phyloP scores from a whole-genome alignment of 495 filamentous ascomycete species.

The Xylaria cubensis region DNA sequence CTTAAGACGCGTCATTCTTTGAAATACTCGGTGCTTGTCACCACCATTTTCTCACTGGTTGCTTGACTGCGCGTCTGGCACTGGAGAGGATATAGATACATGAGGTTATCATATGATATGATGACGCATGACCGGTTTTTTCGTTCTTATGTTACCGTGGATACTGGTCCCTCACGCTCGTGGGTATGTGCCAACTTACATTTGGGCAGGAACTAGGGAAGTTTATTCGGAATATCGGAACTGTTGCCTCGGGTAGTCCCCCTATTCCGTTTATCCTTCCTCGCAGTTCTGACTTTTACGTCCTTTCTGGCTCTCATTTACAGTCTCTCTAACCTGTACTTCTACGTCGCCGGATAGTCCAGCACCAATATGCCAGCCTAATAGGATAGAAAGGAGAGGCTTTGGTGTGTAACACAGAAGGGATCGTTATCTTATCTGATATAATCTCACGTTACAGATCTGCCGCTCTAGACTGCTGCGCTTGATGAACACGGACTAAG shows the following conservation, averaged over 20 bases:
- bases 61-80: slow-evolving; percentile 47
- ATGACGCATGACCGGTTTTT: neutral
- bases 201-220: neutral
- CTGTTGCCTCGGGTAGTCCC: too few species aligned
- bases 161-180: too few species aligned
- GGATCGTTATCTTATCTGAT: neutral
- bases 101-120: neutral
- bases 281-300: neutral
- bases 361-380: neutral
- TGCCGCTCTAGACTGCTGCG: neutral
- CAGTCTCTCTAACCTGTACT: neutral
- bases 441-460: neutral
- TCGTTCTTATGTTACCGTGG: neutral
- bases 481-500: neutral
- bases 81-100: slow-evolving; percentile 45
- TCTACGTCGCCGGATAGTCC: neutral
- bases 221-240: neutral
- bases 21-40: slow-evolving; percentile 16
- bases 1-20: neutral
- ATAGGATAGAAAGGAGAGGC: neutral
- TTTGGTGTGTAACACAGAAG: neutral
- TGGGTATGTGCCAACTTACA: neutral
- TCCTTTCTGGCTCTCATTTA: neutral
- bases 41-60: slow-evolving; percentile 55
- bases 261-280: too few species aligned